These are phyloP conservation scores for Nevesoporus exiguus DNA, from an alignment of 768 basidiomycete genomes.

Conservation along the genomic window DNA sequence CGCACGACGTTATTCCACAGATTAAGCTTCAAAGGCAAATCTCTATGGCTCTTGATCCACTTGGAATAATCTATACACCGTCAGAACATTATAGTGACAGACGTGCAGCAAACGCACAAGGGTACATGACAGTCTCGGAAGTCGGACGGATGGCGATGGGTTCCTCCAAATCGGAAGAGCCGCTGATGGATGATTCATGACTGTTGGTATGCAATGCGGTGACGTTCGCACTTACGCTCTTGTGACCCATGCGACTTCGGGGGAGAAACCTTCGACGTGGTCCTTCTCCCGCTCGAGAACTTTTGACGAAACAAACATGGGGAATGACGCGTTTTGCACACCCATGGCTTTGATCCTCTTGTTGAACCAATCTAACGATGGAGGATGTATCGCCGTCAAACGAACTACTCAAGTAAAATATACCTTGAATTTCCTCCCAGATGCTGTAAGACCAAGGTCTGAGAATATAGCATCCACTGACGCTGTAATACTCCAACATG, in stretches of 20 bases:
- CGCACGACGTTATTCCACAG: conserved; percentile 99
- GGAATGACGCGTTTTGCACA: conserved; percentile 98
- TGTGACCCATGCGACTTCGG: conserved; percentile 99
- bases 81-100: not conserved
- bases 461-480: conserved; percentile 98
- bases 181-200: conserved; percentile 43
- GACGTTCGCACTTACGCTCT: conserved; percentile 70
- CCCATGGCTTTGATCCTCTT: conserved; percentile 87
- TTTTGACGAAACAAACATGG: conserved; percentile 93
- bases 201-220: not conserved
- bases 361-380: conserved; percentile 84
- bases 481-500: conserved; percentile 99
- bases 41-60: conserved; percentile 97
- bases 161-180: conserved; percentile 90
- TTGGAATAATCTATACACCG: conserved; percentile 81
- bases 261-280: conserved; percentile 98
- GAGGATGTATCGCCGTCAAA: not conserved
- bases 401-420: conserved; percentile 30
- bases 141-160: conserved; percentile 98
- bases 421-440: conserved; percentile 92
- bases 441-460: conserved; percentile 97
- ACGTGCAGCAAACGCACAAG: conserved; percentile 56
- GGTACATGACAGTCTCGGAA: conserved; percentile 99
- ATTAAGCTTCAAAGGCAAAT: conserved; percentile 94
- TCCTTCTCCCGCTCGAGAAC: conserved; percentile 96